phyloP scores from a whole-genome alignment of 306 rosid genomes.

The Citrullus mucosospermus region DNA sequence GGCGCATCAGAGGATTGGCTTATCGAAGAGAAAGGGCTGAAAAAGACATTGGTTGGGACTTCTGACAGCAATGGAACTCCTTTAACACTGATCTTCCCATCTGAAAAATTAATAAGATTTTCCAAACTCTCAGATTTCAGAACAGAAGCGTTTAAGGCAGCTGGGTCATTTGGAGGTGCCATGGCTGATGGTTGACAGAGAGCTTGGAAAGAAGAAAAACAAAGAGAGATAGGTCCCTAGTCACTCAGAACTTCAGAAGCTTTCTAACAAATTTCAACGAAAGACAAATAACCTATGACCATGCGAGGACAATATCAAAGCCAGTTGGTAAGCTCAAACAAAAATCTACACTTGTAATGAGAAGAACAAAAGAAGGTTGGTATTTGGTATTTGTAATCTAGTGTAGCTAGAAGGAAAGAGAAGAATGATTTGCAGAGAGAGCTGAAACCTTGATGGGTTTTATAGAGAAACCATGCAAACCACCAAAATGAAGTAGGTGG shows the following conservation, averaged over 20 bases:
- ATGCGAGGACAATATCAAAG: background rate
- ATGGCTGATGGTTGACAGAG: constrained; percentile 14
- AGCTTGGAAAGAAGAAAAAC: constrained; percentile 5
- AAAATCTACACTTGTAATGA: background rate
- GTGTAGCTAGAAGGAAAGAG: background rate
- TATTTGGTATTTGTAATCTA: background rate
- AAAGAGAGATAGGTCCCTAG: background rate
- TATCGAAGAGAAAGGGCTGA: constrained; percentile 37
- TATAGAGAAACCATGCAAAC: background rate
- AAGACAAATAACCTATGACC: background rate
- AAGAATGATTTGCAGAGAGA: background rate
- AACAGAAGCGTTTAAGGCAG: background rate
- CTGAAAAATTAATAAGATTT: constrained; percentile 27
- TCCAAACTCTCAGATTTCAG: constrained; percentile 12
- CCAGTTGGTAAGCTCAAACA: background rate
- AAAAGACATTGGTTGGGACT: constrained; percentile 60
- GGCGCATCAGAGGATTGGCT: constrained; percentile 39
- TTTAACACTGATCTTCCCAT: constrained; percentile 31
- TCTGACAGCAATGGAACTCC: constrained; percentile 44
- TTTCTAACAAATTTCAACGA: background rate
- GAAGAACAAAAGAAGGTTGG: background rate
- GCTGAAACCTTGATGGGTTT: background rate
- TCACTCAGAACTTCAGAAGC: background rate
- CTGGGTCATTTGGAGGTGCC: constrained; percentile 54
- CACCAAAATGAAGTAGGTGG: background rate